Evolutionary conservation across 257 asterid genomes (phyloP), one percentile per base, ranked within the genome.

Genomic region (Salvia rosmarinus): DNA sequence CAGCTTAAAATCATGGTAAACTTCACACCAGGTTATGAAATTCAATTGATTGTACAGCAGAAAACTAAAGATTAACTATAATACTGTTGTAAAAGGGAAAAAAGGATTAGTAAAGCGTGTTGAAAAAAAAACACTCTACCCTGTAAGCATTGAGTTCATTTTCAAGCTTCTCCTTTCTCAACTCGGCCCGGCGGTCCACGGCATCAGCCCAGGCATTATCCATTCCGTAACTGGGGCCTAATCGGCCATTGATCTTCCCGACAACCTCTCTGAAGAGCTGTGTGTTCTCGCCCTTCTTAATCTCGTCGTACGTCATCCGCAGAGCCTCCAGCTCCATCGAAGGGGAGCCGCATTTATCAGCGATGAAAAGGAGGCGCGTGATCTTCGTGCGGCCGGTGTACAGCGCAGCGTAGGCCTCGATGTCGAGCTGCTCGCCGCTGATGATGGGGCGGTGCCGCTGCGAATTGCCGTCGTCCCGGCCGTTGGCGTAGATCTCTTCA

Each of bases 281-380:
- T 57, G 98, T 85, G 77, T 95, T 88, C 77, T 95, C 97, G 17
- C 99, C 98, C 82, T 88, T 91, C 83, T 91, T 95, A 65, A 91
- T 79, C 89, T 89, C 99, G 61, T 91, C 98, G 73, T 87, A 95
- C 12, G 99, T 97, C 90, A 95, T 91, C 64, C 99, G 73, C 80
- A 95, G 70, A 21, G 98, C 97, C 65, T 95, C 99, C 65, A 87
- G 61, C 76, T 86, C 88, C 99, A 88, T 91, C 77, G 92, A 47
- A 25, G 69, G 62, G 64, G 78, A 84, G 32, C 82, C 91, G 65
- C 98, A 89, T 68, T 70, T 83, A 2, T 86, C 97, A 0, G 95
- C 86, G 32, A 95, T 88, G 73, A 95, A 91, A 0, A 87, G 76
- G 5, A 95, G 90, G 75, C 99, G 88, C 77, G 69, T 74, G 78